Evolutionary conservation across 2,329 filamentous ascomycete genomes (phyloP), one percentile per base, ranked within the genome.

Genomic region (Pezicula carpinea): DNA sequence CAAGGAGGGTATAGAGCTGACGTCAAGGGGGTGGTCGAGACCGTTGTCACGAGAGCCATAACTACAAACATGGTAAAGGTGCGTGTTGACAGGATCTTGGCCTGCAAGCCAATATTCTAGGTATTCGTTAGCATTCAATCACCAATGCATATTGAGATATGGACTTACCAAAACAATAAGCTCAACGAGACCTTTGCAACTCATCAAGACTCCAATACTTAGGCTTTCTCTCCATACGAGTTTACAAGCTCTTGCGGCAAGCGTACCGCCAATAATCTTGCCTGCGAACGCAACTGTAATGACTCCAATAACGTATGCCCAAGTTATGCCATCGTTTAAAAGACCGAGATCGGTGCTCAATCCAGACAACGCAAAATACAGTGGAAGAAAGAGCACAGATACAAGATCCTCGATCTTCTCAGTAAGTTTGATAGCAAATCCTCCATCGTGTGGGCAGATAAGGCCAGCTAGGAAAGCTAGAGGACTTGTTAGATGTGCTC

Each of bases 361-460:
- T 3, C 92, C 92, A 1, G 92, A 96, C 1, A 95, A 79, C 0
- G 91, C 90, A 69, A 97, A 97, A 65, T 96, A 97, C 2, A 97
- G 79, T 0, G 92, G 92, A 8, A 96, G 66, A 57, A 97, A 90
- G 1, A 97, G 70, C 1, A 87, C 84, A 0, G 83, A 82, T 23
- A 96, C 84, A 10, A 96, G 71, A 75, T 97, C 92, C 65, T 97
- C 92, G 49, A 97, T 84, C 72, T 96, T 96, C 62, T 96, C 90
- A 0, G 89, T 93, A 34, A 96, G 72, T 56, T 91, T 91, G 66
- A 96, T 93, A 18, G 89, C 87, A 61, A 96, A 95, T 22, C 90
- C 88, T 41, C 87, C 86, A 48, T 95, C 87, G 60, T 93, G 90
- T 0, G 91, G 92, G 56, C 90, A 90, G 48, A 97, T 93, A 21